Base-by-base conservation (phyloP, 2,329 filamentous ascomycete genomes). In the Aspergillus spinulosporus region DNA sequence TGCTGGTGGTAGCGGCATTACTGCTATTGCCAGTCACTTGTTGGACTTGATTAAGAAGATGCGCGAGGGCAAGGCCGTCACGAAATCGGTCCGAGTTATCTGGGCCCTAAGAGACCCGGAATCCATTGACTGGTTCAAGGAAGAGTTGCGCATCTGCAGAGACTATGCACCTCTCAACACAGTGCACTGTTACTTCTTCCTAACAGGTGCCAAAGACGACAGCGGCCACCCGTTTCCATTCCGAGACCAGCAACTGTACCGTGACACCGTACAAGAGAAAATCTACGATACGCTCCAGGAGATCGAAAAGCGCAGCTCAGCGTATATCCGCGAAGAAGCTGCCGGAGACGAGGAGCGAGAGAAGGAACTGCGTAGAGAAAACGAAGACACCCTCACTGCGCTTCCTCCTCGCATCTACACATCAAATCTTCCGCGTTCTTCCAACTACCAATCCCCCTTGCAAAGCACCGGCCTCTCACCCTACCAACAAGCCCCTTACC, bases 71-170 rank as follows among this genome's bases (percentile, higher is more conserved):
- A 96, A 96, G 73, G 92, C 93, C 34, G 90, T 96, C 44, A 97
- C 92, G 1, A 90, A 89, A 71, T 90, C 88, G 62, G 88, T 97
- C 4, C 88, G 94, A 12, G 90, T 97, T 1, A 84, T 97, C 14
- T 97, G 93, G 93, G 87, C 92, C 4, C 79, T 97, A 63, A 96
- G 94, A 74, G 85, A 89, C 55, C 86, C 94, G 11, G 93, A 97
- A 72, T 90, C 91, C 1, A 91, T 97, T 86, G 91, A 97, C 70
- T 97, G 93, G 93, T 97, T 97, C 80, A 89, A 90, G 62, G 92
- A 97, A 74, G 93, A 97, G 72, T 80, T 97, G 57, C 85, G 92
- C 47, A 96, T 97, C 66, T 96, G 93, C 75, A 85, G 91, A 65
- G 90, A 97, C 73, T 88, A 86, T 49, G 92, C 93, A 7, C 93